Evolutionary conservation across 768 basidiomycete genomes (phyloP), one percentile per base, ranked within the genome.

Genomic region (Porpolomopsis calyptriformis): DNA sequence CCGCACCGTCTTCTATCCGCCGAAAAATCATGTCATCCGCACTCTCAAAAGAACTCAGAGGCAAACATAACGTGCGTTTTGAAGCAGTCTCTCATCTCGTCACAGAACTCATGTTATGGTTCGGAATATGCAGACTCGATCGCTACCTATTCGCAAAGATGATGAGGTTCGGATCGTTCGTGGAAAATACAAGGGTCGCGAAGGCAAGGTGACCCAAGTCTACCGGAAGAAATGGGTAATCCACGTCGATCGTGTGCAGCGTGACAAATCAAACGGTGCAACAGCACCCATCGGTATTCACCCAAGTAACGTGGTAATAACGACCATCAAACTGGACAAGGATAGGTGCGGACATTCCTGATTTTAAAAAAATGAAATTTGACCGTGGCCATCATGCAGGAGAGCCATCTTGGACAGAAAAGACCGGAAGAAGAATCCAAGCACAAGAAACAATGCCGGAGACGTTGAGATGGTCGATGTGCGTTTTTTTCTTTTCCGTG

Each of bases 191-290:
- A 96, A 96, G 77, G 94, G 96, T 43, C 80, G 92, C 62, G 94
- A 99, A 76, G 94, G 94, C 60, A 97, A 97, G 73, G 82, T 99
- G 52, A 89, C 88, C 49, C 85, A 92, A 69, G 93, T 97, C 53
- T 94, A 93, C 78, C 86, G 93, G 66, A 94, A 94, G 82, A 93
- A 94, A 68, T 98, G 89, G 87, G 89, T 97, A 46, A 85, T 99
- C 66, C 85, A 97, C 70, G 87, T 99, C 62, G 94, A 99, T 69
- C 89, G 94, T 63, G 91, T 99, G 46, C 83, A 86, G 66, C 81
- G 91, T 55, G 94, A 99, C 74, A 97, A 97, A 70, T 89, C 90
- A 54, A 96, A 94, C 63, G 94, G 96, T 53, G 84, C 92, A 49
- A 80, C 91, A 46, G 80, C 85, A 49, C 87, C 87, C 59, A 92